Evolutionary conservation across 305 asterid species (phyloP).

Genomic region (Caryopteris hybrid): DNA sequence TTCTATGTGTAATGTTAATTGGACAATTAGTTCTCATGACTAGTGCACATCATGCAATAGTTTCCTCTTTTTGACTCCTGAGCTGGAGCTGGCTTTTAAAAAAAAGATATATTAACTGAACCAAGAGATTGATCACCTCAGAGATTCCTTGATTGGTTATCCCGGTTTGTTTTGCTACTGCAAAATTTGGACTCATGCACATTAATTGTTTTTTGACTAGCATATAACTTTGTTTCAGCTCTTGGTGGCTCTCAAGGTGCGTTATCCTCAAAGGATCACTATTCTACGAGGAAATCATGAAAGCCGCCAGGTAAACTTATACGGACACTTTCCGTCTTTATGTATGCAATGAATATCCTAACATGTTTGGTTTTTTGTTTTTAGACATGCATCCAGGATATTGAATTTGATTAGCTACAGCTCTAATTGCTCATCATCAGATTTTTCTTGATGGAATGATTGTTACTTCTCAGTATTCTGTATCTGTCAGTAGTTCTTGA

Average conservation of each 20-base stretch:
- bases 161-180: not conserved
- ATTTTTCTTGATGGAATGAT: conserved; percentile 2
- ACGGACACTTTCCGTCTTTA: not conserved
- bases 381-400: not conserved
- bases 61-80: not conserved
- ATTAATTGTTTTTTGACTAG: not conserved
- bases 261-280: conserved; percentile 56
- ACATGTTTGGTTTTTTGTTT: not conserved
- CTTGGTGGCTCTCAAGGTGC: conserved; percentile 63
- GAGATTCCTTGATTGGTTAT: conserved; percentile 2
- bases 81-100: not conserved
- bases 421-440: conserved; percentile 8
- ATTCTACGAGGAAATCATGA: conserved; percentile 65
- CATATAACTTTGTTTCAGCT: conserved; percentile 29
- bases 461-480: conserved; percentile 14
- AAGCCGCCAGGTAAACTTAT: conserved; percentile 51
- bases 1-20: not conserved
- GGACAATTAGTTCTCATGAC: not conserved
- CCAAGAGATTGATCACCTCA: not conserved
- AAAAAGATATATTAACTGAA: too few relatives aligned
- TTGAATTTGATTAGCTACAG: conserved; percentile 6
- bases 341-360: not conserved
- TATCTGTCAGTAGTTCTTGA: conserved; percentile 5
- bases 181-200: not conserved
- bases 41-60: not conserved